Base-by-base conservation (phyloP, 2,329 filamentous ascomycete species). In the Ceratocystis eucalypticola region DNA sequence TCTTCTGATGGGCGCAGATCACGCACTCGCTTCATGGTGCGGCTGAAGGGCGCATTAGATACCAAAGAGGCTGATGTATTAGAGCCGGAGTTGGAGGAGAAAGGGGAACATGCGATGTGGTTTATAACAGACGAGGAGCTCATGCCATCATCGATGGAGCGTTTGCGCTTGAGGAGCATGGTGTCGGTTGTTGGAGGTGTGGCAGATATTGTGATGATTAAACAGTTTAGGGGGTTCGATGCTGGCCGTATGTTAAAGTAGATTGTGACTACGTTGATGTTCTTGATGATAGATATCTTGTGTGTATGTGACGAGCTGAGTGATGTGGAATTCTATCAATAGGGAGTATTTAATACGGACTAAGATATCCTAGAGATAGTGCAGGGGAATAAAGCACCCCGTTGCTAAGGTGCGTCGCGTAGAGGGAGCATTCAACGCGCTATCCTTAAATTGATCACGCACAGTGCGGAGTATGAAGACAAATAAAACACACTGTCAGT, bases 151-250 rank as follows among this genome's bases (percentile, higher is more conserved):
- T 59, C n/a, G 22, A 80, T 78, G 70, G 84, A 86, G 55, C 83
- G 80, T 77, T 87, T 87, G 74, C 84, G 83, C 73, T 87, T 87
- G 72, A 84, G 75, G 30, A 79, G 73, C 81, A 83, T 84, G 15
- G 10, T 53, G 53, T 8, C 33, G n/a, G 61, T 62, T 10, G 15
- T 37, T 53, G 25, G 20, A 48, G 28, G n/a, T 30, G 22, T 25
- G 22, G 22, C 22, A 25, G 22, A 25, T 25, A 7, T 20, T 8
- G 22, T 1, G 6, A 57, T 5, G 53, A 57, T 15, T 41, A 3
- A 41, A 41, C 3, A 15, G 37, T 5, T 41, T 41, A 12, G 37
- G 37, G 37, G 37, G 37, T 4, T 41, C 10, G 10, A 41, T 15
- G 2, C 3, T 41, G 37, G 37, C 3, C 10, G 37, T 41, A 12